Evolutionary conservation across 164 flowering plant species (phyloP), one percentile per base, ranked within the genome.

Genomic region (Paratinospora sagittata): DNA sequence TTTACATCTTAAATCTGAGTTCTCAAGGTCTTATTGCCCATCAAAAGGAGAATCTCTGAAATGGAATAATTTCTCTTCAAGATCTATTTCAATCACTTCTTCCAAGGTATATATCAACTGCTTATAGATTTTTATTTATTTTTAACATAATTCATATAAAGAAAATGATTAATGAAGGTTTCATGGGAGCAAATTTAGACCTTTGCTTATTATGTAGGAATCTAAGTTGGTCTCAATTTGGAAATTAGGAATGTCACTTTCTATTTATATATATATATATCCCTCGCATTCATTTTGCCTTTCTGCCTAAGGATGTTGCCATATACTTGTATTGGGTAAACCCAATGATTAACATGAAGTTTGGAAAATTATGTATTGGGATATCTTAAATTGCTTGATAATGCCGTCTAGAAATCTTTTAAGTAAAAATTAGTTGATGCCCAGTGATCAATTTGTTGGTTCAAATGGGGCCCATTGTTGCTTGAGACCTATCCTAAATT

Each of bases 21-120:
- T 73, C 36, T 70, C 80, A 7, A 74, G 76, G 75, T 78, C 70
- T 66, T 72, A 16, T 60, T 71, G 76, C 30, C 79, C 81, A 37
- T 70, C 74, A 52, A 73, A 33, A 64, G 39, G 72, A 67, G 84
- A 82, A 39, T 67, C 67, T 63, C 41, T 81, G 21, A 3, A 16
- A 13, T 73, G 83, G 78, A 39, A 70, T 27, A 76, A 57, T 66
- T 65, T 81, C 27, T 71, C 27, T 74, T 72, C 84, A 72, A 41
- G 68, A 72, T 77, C 72, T 65, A 36, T 39, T 69, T 81, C 75
- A 43, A 66, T 34, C 71, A 66, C 9, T 69, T 37, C 69, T 65
- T 77, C 79, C 70, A 84, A 81, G 89, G 92, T 88, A 77, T 65
- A 27, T n/a, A n/a, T 60, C 23, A 43, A 19, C 6, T 19, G 33